Percentiles rank a stretch among this genome's conserved stretches.
Conservation (phyloP, 2,329 filamentous ascomycete species). For the Leptographium lundbergii region DNA sequence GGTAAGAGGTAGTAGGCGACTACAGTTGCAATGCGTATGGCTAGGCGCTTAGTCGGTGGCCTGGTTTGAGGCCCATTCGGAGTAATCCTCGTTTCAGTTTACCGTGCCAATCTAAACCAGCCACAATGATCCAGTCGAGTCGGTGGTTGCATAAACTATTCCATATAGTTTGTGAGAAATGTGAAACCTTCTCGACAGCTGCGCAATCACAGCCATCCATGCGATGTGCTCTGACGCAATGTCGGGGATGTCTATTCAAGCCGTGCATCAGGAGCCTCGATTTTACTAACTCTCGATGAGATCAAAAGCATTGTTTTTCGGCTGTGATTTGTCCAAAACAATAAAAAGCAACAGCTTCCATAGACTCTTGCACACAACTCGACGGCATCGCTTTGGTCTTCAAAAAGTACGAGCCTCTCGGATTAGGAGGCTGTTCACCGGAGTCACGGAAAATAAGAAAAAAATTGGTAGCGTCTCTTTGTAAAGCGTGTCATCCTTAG, state of each 20-base stretch:
- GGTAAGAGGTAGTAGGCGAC: neutral
- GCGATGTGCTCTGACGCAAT: no score
- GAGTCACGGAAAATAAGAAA: slow-evolving; percentile 23
- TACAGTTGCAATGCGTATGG: neutral
- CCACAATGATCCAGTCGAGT: neutral
- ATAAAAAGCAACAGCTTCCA: no score
- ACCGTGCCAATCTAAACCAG: neutral
- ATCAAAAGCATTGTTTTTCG: no score
- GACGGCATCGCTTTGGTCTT: no score
- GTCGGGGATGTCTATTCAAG: no score
- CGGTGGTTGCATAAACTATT: neutral
- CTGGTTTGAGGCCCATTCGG: neutral
- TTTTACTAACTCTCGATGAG: no score
- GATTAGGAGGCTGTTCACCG: no score
- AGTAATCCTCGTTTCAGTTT: neutral
- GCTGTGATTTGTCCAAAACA: no score
- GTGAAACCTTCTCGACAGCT: neutral
- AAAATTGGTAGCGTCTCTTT: slow-evolving; percentile 60
- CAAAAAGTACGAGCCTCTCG: no score
- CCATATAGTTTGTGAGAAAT: neutral
- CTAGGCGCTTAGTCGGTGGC: neutral
- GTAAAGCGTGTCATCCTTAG: slow-evolving; percentile 82
- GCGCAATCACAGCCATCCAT: no score
- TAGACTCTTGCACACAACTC: no score
- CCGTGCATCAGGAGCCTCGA: no score